phyloP scores from a whole-genome alignment of 2,329 filamentous ascomycete genomes.

The Microascus cirrosus region DNA sequence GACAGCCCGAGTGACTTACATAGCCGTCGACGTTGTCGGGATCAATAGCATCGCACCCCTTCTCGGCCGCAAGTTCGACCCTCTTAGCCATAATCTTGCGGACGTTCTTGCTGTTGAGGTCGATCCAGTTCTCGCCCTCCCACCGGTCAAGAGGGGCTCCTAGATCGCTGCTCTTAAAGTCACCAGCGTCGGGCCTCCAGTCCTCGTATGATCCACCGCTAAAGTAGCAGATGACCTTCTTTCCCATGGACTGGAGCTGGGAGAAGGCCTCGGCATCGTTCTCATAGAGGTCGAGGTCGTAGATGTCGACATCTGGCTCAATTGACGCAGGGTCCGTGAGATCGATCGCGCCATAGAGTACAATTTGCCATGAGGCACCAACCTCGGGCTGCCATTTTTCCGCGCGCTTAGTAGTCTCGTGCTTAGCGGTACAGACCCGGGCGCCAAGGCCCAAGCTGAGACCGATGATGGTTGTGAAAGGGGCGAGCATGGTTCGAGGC shows the following conservation, averaged over 20 bases:
- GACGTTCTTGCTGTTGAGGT: constrained; percentile 45
- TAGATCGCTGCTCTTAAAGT: constrained; percentile 44
- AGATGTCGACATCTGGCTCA: constrained; percentile 36
- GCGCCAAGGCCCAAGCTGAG: too few relatives aligned
- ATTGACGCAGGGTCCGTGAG: constrained; percentile 22
- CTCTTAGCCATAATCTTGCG: constrained; percentile 51
- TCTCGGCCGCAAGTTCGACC: constrained; percentile 44
- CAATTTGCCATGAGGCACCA: constrained; percentile 49
- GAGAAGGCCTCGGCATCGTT: constrained; percentile 30
- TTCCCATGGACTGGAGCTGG: constrained; percentile 42
- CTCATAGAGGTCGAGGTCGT: constrained; percentile 44
- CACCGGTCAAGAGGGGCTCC: constrained; percentile 51
- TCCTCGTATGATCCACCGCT: constrained; percentile 59
- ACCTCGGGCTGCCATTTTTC: constrained; percentile 27
- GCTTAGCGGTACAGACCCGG: too few relatives aligned
- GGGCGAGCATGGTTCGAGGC: too few relatives aligned
- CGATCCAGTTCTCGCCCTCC: constrained; percentile 57
- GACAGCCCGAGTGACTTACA: constrained; percentile 18
- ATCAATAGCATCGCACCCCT: constrained; percentile 59
- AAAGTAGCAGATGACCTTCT: constrained; percentile 66
- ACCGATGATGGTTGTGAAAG: too few relatives aligned
- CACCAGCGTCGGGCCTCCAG: constrained; percentile 43
- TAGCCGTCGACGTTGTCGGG: constrained; percentile 63
- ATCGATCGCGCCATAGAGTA: constrained; percentile 33
- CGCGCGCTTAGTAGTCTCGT: background rate